Evolutionary conservation across 2,329 filamentous ascomycete species (phyloP).

Genomic region (Exophiala viscosa): DNA sequence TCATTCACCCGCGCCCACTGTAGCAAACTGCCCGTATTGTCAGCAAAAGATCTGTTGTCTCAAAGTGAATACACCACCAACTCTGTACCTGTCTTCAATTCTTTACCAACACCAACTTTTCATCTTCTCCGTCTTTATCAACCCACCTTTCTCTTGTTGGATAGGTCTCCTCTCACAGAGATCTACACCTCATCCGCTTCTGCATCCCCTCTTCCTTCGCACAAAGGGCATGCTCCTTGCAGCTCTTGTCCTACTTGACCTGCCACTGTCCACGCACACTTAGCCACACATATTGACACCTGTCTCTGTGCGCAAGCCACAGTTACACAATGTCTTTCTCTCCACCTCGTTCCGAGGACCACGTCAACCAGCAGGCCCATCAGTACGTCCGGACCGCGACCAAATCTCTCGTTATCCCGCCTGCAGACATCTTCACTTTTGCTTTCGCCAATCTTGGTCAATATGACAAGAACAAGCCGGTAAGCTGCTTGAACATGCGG

Average conservation of each 20-base stretch:
- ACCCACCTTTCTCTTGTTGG: constrained; percentile 2
- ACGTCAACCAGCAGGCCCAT: constrained; percentile 1
- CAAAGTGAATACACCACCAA: too few species aligned
- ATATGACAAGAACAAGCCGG: constrained; percentile 37
- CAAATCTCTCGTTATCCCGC: constrained; percentile 8
- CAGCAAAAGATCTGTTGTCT: too few species aligned
- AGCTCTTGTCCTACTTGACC: constrained; percentile 16
- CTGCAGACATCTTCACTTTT: constrained; percentile 40
- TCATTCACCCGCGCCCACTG: too few species aligned
- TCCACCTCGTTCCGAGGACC: neutral
- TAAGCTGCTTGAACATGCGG: constrained; percentile 16
- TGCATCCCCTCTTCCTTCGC: neutral
- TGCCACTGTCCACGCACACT: constrained; percentile 8
- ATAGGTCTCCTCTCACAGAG: constrained; percentile 11
- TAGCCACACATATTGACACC: constrained; percentile 11
- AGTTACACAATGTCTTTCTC: constrained; percentile 23
- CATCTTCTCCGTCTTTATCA: neutral
- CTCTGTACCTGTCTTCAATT: neutral
- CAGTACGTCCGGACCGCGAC: constrained; percentile 13
- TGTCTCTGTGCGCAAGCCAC: constrained; percentile 19
- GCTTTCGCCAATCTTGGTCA: constrained; percentile 35
- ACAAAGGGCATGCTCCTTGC: constrained; percentile 9
- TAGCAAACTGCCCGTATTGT: too few species aligned
- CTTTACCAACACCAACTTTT: neutral
- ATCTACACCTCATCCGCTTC: constrained; percentile 4